phyloP scores from a whole-genome alignment of 805 yeast species.

The Lipomyces lipofer region DNA sequence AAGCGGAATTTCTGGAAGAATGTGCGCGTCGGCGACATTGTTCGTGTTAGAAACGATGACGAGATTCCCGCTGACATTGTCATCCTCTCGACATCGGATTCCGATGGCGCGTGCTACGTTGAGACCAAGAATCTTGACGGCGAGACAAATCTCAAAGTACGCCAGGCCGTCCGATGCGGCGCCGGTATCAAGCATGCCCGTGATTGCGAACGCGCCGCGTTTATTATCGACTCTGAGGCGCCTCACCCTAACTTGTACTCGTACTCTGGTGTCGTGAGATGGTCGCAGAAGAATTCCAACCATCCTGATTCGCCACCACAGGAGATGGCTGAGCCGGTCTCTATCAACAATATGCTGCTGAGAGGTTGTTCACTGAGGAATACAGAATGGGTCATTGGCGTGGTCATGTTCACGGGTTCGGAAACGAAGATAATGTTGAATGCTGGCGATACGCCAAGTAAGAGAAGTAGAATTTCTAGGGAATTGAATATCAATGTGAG shows the following conservation, averaged over 20 bases:
- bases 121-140: conserved; percentile 75
- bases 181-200: conserved; percentile 53
- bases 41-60: conserved; percentile 67
- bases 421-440: conserved; percentile 78
- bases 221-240: conserved; percentile 68
- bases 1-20: conserved; percentile 65
- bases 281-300: conserved; percentile 43
- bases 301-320: conserved; percentile 37
- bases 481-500: conserved; percentile 64
- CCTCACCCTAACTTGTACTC: conserved; percentile 67
- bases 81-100: conserved; percentile 65
- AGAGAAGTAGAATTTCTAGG: conserved; percentile 62
- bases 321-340: conserved; percentile 53
- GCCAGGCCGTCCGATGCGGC: conserved; percentile 57
- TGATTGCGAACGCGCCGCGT: conserved; percentile 59
- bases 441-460: conserved; percentile 75
- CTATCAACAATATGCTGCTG: conserved; percentile 62
- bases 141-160: conserved; percentile 70
- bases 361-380: conserved; percentile 74
- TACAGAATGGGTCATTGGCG: conserved; percentile 73
- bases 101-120: conserved; percentile 66
- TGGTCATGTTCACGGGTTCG: conserved; percentile 72
- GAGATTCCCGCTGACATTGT: conserved; percentile 77
- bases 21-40: conserved; percentile 71
- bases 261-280: conserved; percentile 67